These are phyloP conservation scores for Sugiyamaella sp. DNA, from an alignment of 1,139 yeast species.

Conservation along the genomic window DNA sequence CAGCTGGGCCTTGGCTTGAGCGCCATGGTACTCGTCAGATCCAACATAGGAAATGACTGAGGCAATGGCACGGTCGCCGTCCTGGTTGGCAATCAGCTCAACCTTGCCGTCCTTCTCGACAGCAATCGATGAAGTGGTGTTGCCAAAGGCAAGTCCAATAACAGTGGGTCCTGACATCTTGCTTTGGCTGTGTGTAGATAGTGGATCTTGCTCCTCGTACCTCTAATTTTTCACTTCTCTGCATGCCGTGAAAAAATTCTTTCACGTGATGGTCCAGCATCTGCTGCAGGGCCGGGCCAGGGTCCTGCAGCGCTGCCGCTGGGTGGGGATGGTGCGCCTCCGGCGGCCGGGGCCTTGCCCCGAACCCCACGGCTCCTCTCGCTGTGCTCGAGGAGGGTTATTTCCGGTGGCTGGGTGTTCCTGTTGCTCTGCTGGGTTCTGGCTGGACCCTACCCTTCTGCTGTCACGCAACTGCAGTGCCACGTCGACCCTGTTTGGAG, in stretches of 20 bases:
- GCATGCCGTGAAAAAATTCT: not conserved
- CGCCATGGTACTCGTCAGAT: conserved; percentile 95
- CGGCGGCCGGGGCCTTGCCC: too few species aligned
- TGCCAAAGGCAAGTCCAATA: conserved; percentile 96
- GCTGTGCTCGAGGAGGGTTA: too few species aligned
- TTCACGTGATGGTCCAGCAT: not conserved
- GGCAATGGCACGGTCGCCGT: conserved; percentile 97
- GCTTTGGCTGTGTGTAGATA: not conserved
- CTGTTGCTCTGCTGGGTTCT: too few species aligned
- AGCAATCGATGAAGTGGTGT: conserved; percentile 93
- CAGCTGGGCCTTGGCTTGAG: conserved; percentile 91
- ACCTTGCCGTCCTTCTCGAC: conserved; percentile 91
- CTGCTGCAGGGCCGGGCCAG: too few species aligned
- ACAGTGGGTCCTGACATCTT: conserved; percentile 53
- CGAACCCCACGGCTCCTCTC: too few species aligned
- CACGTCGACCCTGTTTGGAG: too few species aligned
- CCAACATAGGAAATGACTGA: conserved; percentile 91
- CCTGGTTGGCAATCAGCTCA: conserved; percentile 98
- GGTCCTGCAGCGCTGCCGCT: conserved; percentile 7
- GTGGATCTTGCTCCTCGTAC: not conserved
- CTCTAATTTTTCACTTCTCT: conserved; percentile 2
- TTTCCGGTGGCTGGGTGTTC: too few species aligned
- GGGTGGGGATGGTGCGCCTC: too few species aligned
- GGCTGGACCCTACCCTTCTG: too few species aligned
- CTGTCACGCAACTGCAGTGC: too few species aligned